Conservation (phyloP, 2,329 filamentous ascomycete genomes). For the Colletotrichum sp. region DNA sequence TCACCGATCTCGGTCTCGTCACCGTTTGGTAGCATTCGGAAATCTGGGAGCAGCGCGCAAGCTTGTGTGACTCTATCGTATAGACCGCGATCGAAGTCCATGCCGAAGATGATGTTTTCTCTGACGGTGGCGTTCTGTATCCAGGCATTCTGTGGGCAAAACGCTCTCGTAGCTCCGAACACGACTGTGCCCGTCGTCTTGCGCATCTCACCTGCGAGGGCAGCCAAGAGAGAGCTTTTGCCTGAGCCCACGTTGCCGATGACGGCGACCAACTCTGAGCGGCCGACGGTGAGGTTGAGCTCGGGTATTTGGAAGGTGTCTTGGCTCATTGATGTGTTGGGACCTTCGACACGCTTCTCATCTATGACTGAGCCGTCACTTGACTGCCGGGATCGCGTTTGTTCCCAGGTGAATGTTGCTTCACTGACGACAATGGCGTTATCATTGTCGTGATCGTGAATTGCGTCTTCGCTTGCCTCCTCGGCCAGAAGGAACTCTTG, state of each 20-base stretch:
- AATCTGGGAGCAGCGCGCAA: slow-evolving; percentile 81
- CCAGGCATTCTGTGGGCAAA: slow-evolving; percentile 96
- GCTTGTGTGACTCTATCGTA: slow-evolving; percentile 81
- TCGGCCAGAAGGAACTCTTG: slow-evolving; percentile 87
- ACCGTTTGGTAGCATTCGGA: slow-evolving; percentile 88
- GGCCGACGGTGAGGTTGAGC: slow-evolving; percentile 69
- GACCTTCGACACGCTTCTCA: slow-evolving; percentile 39
- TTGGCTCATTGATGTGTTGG: background rate
- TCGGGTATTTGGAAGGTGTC: slow-evolving; percentile 76
- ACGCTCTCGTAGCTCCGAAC: slow-evolving; percentile 80
- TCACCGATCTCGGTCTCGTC: slow-evolving; percentile 94
- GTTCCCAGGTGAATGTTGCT: slow-evolving; percentile 89
- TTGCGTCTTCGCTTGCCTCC: slow-evolving; percentile 78
- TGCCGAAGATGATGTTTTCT: slow-evolving; percentile 91
- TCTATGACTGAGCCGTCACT: slow-evolving; percentile 45
- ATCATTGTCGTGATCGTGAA: slow-evolving; percentile 58
- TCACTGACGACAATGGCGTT: slow-evolving; percentile 73
- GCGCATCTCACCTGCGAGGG: slow-evolving; percentile 92
- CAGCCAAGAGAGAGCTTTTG: slow-evolving; percentile 86
- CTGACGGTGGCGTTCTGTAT: slow-evolving; percentile 89
- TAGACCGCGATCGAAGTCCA: slow-evolving; percentile 75
- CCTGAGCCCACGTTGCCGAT: slow-evolving; percentile 87
- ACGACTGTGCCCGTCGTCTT: slow-evolving; percentile 75
- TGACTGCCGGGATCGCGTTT: slow-evolving; percentile 33
- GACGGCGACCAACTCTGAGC: slow-evolving; percentile 79